Evolutionary conservation across 1,284 basidiomycete species (phyloP).

Genomic region (Fomitopsis palustris): DNA sequence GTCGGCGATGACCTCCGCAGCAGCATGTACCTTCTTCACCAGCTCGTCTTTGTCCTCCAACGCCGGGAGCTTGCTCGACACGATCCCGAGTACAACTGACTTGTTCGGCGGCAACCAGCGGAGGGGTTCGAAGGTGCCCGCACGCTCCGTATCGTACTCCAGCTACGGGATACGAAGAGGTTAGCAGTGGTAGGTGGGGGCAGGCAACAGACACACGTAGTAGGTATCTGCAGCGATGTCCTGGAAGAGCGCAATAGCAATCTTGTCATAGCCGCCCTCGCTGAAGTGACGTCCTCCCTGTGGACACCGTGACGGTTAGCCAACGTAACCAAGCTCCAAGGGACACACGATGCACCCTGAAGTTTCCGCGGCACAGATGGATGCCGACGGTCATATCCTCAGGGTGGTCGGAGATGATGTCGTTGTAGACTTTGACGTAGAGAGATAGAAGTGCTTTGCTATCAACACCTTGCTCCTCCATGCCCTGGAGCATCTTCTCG

Average conservation of each 20-base stretch:
- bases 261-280: slow-evolving; percentile 72
- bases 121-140: slow-evolving; percentile 69
- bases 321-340: not conserved
- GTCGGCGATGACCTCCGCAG: slow-evolving; percentile 54
- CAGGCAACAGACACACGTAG: slow-evolving; percentile 41
- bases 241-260: slow-evolving; percentile 73
- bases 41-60: slow-evolving; percentile 63
- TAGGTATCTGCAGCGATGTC: slow-evolving; percentile 73
- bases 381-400: slow-evolving; percentile 65
- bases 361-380: slow-evolving; percentile 82
- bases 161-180: slow-evolving; percentile 34
- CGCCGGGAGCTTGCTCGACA: slow-evolving; percentile 69
- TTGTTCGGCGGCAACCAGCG: slow-evolving; percentile 65
- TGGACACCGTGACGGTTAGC: not conserved
- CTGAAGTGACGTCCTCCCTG: slow-evolving; percentile 64
- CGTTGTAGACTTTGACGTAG: slow-evolving; percentile 71
- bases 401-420: slow-evolving; percentile 56
- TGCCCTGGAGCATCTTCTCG: slow-evolving; percentile 56
- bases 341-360: slow-evolving; percentile 39
- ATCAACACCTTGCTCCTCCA: slow-evolving; percentile 59
- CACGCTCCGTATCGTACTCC: slow-evolving; percentile 76
- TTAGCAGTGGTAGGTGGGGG: not conserved
- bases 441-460: slow-evolving; percentile 61
- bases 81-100: slow-evolving; percentile 67
- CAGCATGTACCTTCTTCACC: slow-evolving; percentile 57